These are phyloP conservation scores for Claviceps fusiformis DNA, from an alignment of 2,329 filamentous ascomycete species.

Conservation along the genomic window DNA sequence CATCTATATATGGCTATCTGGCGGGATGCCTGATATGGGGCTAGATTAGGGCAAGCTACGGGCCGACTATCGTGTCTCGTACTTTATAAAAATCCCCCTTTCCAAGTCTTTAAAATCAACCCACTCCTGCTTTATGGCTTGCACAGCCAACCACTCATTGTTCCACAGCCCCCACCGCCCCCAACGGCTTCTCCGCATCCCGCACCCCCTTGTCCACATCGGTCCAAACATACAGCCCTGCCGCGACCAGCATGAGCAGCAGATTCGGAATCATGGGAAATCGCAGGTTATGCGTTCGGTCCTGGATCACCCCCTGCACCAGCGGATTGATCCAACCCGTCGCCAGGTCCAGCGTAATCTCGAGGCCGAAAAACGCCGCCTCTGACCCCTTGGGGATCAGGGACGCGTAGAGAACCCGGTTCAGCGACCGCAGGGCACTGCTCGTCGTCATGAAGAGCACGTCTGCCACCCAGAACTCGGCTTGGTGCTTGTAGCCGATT, in stretches of 20 bases:
- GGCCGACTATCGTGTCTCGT: no score
- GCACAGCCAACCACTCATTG: no score
- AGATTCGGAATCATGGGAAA: slow-evolving; percentile 12
- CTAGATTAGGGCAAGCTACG: no score
- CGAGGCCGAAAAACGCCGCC: slow-evolving; percentile 9
- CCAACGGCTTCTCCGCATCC: slow-evolving; percentile 8
- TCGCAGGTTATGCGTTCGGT: slow-evolving; percentile 9
- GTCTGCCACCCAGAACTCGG: slow-evolving; percentile 9
- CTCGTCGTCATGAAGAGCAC: slow-evolving; percentile 10
- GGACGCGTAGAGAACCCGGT: slow-evolving; percentile 9
- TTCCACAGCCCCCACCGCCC: no score
- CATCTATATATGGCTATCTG: no score
- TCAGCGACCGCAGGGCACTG: slow-evolving; percentile 10
- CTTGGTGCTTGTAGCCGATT: slow-evolving; percentile 10
- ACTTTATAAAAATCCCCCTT: no score
- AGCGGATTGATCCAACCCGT: slow-evolving; percentile 11
- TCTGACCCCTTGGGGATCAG: slow-evolving; percentile 10
- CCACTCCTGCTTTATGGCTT: no score
- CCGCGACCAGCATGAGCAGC: slow-evolving; percentile 8
- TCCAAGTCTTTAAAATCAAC: no score
- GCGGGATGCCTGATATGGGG: no score
- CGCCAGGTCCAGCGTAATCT: slow-evolving; percentile 10
- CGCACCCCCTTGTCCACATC: slow-evolving; percentile 9
- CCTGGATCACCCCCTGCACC: slow-evolving; percentile 9
- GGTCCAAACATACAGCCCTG: slow-evolving; percentile 8